Conservation (phyloP, 2,329 filamentous ascomycete species). For the Corynespora cassiicola region DNA sequence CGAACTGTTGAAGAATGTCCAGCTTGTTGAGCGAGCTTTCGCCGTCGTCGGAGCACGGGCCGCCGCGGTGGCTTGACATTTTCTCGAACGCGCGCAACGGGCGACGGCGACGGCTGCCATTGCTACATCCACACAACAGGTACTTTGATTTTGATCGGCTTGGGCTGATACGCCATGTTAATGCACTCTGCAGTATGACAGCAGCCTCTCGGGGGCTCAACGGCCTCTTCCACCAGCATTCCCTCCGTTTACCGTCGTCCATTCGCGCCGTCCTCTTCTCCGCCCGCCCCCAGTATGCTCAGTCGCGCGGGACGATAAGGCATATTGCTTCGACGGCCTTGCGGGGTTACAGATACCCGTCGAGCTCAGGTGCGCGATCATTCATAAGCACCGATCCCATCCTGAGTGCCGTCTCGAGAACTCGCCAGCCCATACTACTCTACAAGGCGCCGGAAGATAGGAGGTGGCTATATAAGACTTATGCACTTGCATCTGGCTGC, state of each 20-base stretch:
- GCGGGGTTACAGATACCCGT: no score
- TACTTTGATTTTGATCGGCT: conserved; percentile 1
- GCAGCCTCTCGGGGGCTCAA: conserved; percentile 37
- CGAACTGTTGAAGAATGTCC: conserved; percentile 30
- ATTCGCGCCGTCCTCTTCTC: conserved; percentile 39
- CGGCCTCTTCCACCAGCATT: conserved; percentile 30
- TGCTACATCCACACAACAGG: conserved; percentile 1
- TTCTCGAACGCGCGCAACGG: conserved; percentile 9
- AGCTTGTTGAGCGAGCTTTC: conserved; percentile 40
- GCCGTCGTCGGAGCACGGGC: conserved; percentile 24
- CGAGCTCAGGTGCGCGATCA: conserved; percentile 7
- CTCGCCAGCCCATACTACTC: conserved; percentile 38
- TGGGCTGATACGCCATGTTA: neutral
- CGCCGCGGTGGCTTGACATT: conserved; percentile 20
- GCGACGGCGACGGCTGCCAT: neutral
- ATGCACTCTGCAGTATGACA: conserved; percentile 28
- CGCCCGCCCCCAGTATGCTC: conserved; percentile 28
- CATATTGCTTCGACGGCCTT: no score
- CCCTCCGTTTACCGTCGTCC: conserved; percentile 40
- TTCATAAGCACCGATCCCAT: conserved; percentile 38
- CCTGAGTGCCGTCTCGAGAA: conserved; percentile 37
- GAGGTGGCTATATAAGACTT: conserved; percentile 36
- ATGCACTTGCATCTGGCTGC: conserved; percentile 30
- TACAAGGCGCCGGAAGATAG: conserved; percentile 36
- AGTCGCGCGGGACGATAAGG: conserved; percentile 17